Conservation (phyloP, 2,329 filamentous ascomycete species). For the Fusarium xylarioides region DNA sequence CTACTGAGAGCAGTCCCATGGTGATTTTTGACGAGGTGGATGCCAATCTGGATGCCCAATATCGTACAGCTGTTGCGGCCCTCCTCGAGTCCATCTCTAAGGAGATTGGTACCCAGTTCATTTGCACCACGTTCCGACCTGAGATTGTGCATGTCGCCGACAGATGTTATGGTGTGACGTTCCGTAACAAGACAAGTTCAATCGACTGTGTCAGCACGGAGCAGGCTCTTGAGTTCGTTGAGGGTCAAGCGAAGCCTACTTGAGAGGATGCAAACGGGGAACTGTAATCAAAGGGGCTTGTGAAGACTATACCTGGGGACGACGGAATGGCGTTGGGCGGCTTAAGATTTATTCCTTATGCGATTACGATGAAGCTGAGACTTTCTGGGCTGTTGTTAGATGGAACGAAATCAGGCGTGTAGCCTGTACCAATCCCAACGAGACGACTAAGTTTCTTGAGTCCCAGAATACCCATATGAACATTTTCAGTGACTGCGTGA, state of each 20-base stretch:
- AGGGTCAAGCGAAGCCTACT: slow-evolving; percentile 71
- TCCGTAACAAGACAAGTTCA: slow-evolving; percentile 90
- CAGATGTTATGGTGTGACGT: slow-evolving; percentile 97
- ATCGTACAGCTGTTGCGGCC: slow-evolving; percentile 92
- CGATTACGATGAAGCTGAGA: slow-evolving; percentile 35
- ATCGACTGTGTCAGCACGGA: slow-evolving; percentile 91
- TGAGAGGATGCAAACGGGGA: slow-evolving; percentile 15
- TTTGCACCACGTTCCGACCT: slow-evolving; percentile 97
- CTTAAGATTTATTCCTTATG: slow-evolving; percentile 39
- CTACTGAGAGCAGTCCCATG: slow-evolving; percentile 96
- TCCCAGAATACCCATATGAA: slow-evolving; percentile 9
- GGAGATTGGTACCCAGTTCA: slow-evolving; percentile 80
- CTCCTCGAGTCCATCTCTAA: slow-evolving; percentile 83
- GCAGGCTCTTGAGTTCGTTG: slow-evolving; percentile 91
- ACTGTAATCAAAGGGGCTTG: slow-evolving; percentile 13
- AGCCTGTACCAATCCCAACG: slow-evolving; percentile 20
- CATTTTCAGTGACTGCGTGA: not conserved
- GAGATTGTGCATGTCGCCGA: slow-evolving; percentile 96
- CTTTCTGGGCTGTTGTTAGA: slow-evolving; percentile 20
- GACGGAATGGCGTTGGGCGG: slow-evolving; percentile 40
- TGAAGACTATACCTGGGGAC: slow-evolving; percentile 34
- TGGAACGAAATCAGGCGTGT: slow-evolving; percentile 21
- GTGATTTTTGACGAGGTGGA: slow-evolving; percentile 99
- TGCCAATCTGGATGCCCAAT: slow-evolving; percentile 97
- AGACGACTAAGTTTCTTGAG: slow-evolving; percentile 22